phyloP scores from a whole-genome alignment of 441 rosid genomes.

The Pelargonium exstipulatum region DNA sequence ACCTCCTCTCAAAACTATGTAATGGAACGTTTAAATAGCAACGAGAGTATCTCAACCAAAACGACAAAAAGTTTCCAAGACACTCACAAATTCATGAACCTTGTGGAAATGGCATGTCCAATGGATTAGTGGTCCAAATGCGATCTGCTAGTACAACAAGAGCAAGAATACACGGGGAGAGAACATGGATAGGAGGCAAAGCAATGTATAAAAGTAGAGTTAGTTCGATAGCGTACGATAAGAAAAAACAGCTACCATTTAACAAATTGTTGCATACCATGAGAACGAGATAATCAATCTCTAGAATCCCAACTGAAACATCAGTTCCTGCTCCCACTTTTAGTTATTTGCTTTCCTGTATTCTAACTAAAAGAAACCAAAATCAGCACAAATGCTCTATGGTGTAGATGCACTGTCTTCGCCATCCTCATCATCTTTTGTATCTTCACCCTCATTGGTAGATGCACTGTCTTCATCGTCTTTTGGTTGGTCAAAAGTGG shows the following conservation, averaged over 20 bases:
- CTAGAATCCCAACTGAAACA: not conserved
- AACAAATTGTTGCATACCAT: not conserved
- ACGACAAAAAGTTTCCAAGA: too few relatives aligned
- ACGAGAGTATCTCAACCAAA: too few relatives aligned
- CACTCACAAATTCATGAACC: too few relatives aligned
- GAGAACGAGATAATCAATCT: not conserved
- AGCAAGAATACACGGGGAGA: too few relatives aligned
- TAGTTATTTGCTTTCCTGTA: slow-evolving; percentile 2
- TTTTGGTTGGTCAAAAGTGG: slow-evolving; percentile 1
- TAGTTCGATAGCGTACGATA: not conserved
- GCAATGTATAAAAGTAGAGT: not conserved
- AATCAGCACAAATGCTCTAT: not conserved
- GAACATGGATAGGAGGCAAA: too few relatives aligned
- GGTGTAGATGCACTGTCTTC: not conserved
- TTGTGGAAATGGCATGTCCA: too few relatives aligned
- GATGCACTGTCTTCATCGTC: not conserved
- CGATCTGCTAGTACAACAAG: too few relatives aligned
- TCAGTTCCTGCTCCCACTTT: not conserved
- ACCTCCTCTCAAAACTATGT: too few relatives aligned
- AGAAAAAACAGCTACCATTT: not conserved
- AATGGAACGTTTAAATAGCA: too few relatives aligned
- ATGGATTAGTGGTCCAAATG: too few relatives aligned
- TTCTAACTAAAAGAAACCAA: not conserved
- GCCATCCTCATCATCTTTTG: not conserved
- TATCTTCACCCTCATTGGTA: not conserved